These are phyloP conservation scores for Naganishia kalamii DNA, from an alignment of 768 basidiomycete species.

Conservation along the genomic window DNA sequence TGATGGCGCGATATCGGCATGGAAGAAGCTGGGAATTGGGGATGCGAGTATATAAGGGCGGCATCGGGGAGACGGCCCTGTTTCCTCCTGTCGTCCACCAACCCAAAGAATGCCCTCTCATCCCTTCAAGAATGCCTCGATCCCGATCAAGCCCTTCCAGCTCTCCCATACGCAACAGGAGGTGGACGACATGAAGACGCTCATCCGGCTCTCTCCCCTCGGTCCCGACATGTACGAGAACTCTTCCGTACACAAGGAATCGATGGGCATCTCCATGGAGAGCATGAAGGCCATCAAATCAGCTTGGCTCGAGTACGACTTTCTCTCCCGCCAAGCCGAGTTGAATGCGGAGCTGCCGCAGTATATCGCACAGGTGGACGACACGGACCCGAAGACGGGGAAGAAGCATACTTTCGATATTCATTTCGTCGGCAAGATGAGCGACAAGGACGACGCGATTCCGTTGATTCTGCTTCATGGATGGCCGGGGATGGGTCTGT, in stretches of 20 bases:
- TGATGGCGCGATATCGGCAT: too few relatives aligned
- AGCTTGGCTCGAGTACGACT: slow-evolving; percentile 14
- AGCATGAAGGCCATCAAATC: slow-evolving; percentile 7
- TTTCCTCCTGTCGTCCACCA: not conserved
- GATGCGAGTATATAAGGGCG: too few relatives aligned
- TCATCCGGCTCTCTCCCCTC: slow-evolving; percentile 10
- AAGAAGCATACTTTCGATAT: slow-evolving; percentile 17
- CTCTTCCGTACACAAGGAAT: not conserved
- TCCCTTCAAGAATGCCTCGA: slow-evolving; percentile 10
- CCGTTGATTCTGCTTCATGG: slow-evolving; percentile 21
- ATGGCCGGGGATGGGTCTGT: slow-evolving; percentile 22
- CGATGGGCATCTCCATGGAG: slow-evolving; percentile 3
- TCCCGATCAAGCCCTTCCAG: slow-evolving; percentile 8
- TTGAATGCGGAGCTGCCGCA: not conserved
- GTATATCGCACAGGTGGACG: slow-evolving; percentile 11
- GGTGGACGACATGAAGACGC: slow-evolving; percentile 5
- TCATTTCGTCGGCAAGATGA: slow-evolving; percentile 16
- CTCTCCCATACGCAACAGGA: slow-evolving; percentile 5
- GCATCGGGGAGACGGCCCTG: too few relatives aligned
- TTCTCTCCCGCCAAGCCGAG: not conserved
- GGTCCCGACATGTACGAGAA: slow-evolving; percentile 16
- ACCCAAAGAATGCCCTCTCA: not conserved
- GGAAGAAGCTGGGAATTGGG: too few relatives aligned
- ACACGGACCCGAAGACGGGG: slow-evolving; percentile 5
- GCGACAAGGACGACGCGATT: slow-evolving; percentile 7